phyloP scores from a whole-genome alignment of 306 rosid genomes.

The Cucumis hystrix region DNA sequence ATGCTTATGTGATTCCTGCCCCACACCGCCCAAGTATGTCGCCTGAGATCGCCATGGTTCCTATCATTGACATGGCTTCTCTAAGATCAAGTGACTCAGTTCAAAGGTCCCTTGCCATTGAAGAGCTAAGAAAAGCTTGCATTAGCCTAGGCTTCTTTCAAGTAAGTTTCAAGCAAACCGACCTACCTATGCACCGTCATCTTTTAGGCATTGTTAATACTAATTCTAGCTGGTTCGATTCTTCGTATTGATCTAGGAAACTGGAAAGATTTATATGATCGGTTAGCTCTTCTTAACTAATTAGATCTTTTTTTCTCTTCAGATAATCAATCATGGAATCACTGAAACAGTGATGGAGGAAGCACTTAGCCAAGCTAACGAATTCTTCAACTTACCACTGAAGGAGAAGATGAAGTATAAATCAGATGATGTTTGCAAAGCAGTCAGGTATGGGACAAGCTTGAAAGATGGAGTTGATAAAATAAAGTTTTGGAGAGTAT shows the following conservation, averaged over 20 bases:
- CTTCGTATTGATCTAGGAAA: background rate
- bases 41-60: conserved; percentile 14
- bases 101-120: conserved; percentile 8
- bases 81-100: conserved; percentile 12
- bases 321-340: conserved; percentile 50
- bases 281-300: background rate
- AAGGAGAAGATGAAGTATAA: conserved; percentile 24
- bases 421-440: conserved; percentile 31
- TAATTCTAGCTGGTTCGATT: background rate
- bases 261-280: background rate
- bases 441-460: conserved; percentile 42
- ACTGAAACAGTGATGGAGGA: conserved; percentile 18
- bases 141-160: conserved; percentile 37
- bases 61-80: conserved; percentile 24
- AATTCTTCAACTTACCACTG: conserved; percentile 29
- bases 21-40: conserved; percentile 19
- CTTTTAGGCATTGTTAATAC: background rate
- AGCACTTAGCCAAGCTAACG: conserved; percentile 19
- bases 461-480: conserved; percentile 30
- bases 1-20: conserved; percentile 17
- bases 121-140: conserved; percentile 20
- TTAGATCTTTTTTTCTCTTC: background rate
- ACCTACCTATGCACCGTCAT: background rate
- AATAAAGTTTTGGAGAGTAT: conserved; percentile 35
- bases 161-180: conserved; percentile 6